Evolutionary conservation across 352 stramenopile genomes (phyloP).

Genomic region (Globisporangium irregulare): DNA sequence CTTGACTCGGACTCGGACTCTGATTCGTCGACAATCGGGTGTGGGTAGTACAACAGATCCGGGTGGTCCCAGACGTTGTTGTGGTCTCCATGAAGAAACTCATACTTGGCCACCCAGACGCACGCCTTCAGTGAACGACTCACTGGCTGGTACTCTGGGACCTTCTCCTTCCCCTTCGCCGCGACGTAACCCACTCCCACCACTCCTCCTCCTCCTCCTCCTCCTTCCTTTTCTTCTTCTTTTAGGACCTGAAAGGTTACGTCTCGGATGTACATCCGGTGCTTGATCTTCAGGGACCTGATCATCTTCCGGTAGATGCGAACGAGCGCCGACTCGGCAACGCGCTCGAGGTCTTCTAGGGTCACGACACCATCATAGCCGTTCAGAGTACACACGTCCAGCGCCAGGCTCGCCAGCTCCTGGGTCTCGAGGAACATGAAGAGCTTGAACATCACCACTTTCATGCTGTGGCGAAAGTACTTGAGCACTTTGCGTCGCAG

Average conservation of each 20-base stretch:
- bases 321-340: conserved; percentile 33
- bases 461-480: conserved; percentile 47
- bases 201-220: too few relatives aligned
- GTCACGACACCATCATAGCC: conserved; percentile 30
- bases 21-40: not conserved
- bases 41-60: not conserved
- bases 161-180: not conserved
- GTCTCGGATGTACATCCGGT: conserved; percentile 1
- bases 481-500: conserved; percentile 38
- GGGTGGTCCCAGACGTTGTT: conserved; percentile 1
- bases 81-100: conserved; percentile 18
- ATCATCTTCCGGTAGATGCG: conserved; percentile 8
- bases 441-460: conserved; percentile 29
- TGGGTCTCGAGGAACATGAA: conserved; percentile 37
- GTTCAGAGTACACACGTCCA: conserved; percentile 39
- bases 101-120: conserved; percentile 45
- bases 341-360: conserved; percentile 29
- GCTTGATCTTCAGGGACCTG: not conserved
- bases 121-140: conserved; percentile 31
- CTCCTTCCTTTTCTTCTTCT: not conserved
- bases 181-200: not conserved
- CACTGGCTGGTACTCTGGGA: not conserved
- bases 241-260: not conserved
- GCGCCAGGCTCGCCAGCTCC: conserved; percentile 39
- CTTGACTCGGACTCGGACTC: not conserved